phyloP scores from a whole-genome alignment of 192 early-diverging fungal species.

The Dissophora globulifera region DNA sequence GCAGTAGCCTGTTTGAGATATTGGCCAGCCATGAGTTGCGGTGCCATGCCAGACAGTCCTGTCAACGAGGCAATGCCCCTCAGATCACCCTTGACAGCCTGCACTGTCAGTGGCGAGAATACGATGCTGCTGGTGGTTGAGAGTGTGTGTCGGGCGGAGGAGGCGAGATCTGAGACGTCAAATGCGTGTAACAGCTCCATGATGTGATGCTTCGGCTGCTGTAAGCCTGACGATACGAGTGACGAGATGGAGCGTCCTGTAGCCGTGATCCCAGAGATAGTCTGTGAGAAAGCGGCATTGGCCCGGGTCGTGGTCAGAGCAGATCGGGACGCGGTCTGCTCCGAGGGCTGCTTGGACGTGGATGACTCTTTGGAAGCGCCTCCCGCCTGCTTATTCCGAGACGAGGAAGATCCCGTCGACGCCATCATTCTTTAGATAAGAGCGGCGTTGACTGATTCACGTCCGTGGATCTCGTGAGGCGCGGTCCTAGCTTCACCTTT shows the following conservation, averaged over 20 bases:
- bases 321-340: slow-evolving; percentile 27
- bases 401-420: slow-evolving; percentile 30
- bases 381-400: slow-evolving; percentile 24
- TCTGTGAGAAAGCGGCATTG: slow-evolving; percentile 41
- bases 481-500: no score
- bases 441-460: background rate
- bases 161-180: slow-evolving; percentile 44
- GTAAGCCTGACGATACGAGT: slow-evolving; percentile 40
- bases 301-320: slow-evolving; percentile 10
- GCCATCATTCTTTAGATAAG: slow-evolving; percentile 29
- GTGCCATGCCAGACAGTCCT: slow-evolving; percentile 56
- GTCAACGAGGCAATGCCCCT: slow-evolving; percentile 55
- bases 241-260: slow-evolving; percentile 50
- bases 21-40: slow-evolving; percentile 59
- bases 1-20: slow-evolving; percentile 40
- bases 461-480: no score
- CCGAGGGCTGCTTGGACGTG: background rate
- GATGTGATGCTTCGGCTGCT: slow-evolving; percentile 40
- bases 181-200: slow-evolving; percentile 45
- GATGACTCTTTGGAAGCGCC: slow-evolving; percentile 5
- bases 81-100: slow-evolving; percentile 63
- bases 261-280: slow-evolving; percentile 48
- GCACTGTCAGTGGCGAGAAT: slow-evolving; percentile 64
- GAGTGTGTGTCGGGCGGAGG: slow-evolving; percentile 38
- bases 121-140: slow-evolving; percentile 58